A percentile compares a stretch with the other conserved stretches of the same genome.
phyloP scores from a whole-genome alignment of 306 rosid genomes.

The Cicer cuneatum region DNA sequence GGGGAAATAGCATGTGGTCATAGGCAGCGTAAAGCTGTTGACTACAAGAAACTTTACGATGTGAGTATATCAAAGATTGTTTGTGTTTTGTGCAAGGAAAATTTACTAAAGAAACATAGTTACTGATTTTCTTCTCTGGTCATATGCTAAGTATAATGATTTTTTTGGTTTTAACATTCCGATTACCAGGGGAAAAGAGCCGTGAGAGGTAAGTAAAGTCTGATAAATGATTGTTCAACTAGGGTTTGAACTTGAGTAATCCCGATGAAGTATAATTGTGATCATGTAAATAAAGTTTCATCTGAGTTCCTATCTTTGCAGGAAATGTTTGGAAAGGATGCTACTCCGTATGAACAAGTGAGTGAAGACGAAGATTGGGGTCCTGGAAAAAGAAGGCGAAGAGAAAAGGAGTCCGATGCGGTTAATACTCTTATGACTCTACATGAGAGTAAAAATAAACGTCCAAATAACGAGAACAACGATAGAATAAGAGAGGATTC shows the following conservation, averaged over 20 bases:
- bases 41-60: constrained; percentile 76
- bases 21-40: constrained; percentile 82
- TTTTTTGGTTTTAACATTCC: too few relatives aligned
- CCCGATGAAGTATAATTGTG: not conserved
- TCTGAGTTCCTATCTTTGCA: constrained; percentile 36
- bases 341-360: constrained; percentile 64
- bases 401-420: constrained; percentile 89
- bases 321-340: constrained; percentile 99
- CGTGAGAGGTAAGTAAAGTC: too few relatives aligned
- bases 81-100: too few relatives aligned
- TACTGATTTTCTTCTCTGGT: constrained; percentile 3
- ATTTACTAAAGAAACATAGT: not conserved
- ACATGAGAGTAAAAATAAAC: constrained; percentile 65
- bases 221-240: too few relatives aligned
- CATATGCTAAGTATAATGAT: too few relatives aligned
- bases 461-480: constrained; percentile 46
- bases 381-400: constrained; percentile 73
- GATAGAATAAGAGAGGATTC: constrained; percentile 39
- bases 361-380: constrained; percentile 99
- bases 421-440: constrained; percentile 91
- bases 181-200: too few relatives aligned
- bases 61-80: constrained; percentile 55
- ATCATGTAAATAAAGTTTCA: constrained; percentile 29
- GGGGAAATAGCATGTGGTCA: constrained; percentile 61
- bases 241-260: too few relatives aligned